Evolutionary conservation across 164 flowering plant species (phyloP).

Genomic region (Aristolochia fimbriata): DNA sequence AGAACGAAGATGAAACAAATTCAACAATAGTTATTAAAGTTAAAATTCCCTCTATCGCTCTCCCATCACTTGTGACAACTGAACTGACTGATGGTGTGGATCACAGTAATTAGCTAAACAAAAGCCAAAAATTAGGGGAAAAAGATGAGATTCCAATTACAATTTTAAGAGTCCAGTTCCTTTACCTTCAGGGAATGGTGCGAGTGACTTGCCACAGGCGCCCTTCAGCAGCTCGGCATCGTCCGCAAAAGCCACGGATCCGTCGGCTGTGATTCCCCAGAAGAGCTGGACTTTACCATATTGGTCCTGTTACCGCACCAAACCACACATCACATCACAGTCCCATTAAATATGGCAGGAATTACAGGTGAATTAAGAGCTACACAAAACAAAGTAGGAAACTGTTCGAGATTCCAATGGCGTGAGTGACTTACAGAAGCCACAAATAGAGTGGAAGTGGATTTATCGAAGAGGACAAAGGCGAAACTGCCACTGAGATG

Average conservation of each 20-base stretch:
- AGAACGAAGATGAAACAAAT: too few relatives aligned
- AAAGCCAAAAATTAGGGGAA: too few relatives aligned
- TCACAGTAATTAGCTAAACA: too few relatives aligned
- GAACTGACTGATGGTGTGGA: neutral
- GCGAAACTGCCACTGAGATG: conserved; percentile 66
- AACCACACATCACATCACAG: neutral
- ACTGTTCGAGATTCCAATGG: too few relatives aligned
- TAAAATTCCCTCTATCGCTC: too few relatives aligned
- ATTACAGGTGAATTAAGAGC: too few relatives aligned
- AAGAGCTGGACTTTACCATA: conserved; percentile 44
- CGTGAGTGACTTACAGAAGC: conserved; percentile 35
- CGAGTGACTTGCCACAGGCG: conserved; percentile 70
- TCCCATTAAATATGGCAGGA: too few relatives aligned
- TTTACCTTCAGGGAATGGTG: conserved; percentile 69
- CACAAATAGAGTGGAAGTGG: conserved; percentile 46
- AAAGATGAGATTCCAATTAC: too few relatives aligned
- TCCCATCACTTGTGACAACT: too few relatives aligned
- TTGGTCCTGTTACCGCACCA: conserved; percentile 13
- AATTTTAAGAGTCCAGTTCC: too few relatives aligned
- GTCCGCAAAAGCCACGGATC: conserved; percentile 61
- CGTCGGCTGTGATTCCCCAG: conserved; percentile 84
- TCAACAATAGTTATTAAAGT: too few relatives aligned
- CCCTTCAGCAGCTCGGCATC: conserved; percentile 42
- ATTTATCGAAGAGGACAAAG: conserved; percentile 58
- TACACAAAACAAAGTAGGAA: too few relatives aligned